Conservation (phyloP, 2,329 filamentous ascomycete species). For the Thelonectria rubi region DNA sequence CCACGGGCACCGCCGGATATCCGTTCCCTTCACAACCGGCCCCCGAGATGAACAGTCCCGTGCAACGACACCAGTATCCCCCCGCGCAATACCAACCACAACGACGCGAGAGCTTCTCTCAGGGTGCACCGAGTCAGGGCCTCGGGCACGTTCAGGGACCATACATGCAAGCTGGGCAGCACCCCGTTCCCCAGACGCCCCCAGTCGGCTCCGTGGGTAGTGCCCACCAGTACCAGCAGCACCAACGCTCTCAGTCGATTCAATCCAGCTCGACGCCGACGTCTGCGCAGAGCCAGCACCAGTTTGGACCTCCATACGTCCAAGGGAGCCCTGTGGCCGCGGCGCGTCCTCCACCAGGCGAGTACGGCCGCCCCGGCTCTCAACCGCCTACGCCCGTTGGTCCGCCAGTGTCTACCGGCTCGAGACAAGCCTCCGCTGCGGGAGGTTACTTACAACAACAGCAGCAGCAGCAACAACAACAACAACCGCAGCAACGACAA, state of each 20-base stretch:
- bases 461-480: constrained; percentile 46
- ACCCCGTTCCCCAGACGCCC: constrained; percentile 58
- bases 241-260: constrained; percentile 64
- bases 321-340: constrained; percentile 63
- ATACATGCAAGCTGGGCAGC: constrained; percentile 52
- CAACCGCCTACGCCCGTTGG: constrained; percentile 65
- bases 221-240: constrained; percentile 48
- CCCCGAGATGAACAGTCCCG: constrained; percentile 58
- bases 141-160: constrained; percentile 47
- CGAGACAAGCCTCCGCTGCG: constrained; percentile 54
- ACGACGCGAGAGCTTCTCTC: constrained; percentile 58
- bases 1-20: constrained; percentile 56
- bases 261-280: constrained; percentile 70
- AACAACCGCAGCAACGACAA: constrained; percentile 40
- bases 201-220: constrained; percentile 55
- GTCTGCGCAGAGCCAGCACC: constrained; percentile 67
- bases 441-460: constrained; percentile 54
- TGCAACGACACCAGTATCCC: constrained; percentile 62
- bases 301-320: constrained; percentile 59
- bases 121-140: constrained; percentile 42
- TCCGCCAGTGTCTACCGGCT: constrained; percentile 55
- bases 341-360: constrained; percentile 54
- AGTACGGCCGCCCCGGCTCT: constrained; percentile 59
- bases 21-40: constrained; percentile 58
- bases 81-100: constrained; percentile 54